Base-by-base conservation (phyloP, 1,139 yeast species). In the Candida labiduridarum region DNA sequence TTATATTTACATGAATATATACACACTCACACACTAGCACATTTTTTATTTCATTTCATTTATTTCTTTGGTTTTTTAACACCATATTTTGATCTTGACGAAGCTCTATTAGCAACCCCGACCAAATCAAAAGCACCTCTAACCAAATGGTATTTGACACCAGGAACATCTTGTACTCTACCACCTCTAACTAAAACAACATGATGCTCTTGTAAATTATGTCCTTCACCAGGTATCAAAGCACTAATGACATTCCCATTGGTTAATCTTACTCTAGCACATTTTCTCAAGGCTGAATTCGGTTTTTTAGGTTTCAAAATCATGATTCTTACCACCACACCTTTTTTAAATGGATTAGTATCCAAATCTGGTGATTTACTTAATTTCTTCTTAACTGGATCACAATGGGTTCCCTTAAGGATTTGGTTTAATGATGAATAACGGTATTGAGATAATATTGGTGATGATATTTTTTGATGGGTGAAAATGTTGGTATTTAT, bases 161-260 rank as follows among this genome's bases (percentile, higher is more conserved):
- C 99, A 19, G 99, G 99, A 63, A 94, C 79, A 85, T 95, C 99
- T 67, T 92, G 97, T 48, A 91, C 91, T 79, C 97, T 85, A 15
- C 99, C 99, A 25, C 99, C 99, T 68, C 99, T 83, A 2, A 95
- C 96, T 50, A 86, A 82, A 2, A 95, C 98, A 49, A 94, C 96
- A 64, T 96, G 90, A 72, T 95, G 99, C 71, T 95, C 99, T 73
- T 94, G 98, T 41, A 96, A 94, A 64, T 94, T 94, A 70, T 95
- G 99, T 22, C 99, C 99, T 66, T 94, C 98, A 51, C 99, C 99
- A 11, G 98, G 97, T 53, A 95, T 94, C 67, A 92, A 91, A 2
- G 97, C 97, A 48, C 96, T 86, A 16, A 94, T 82, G 47, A 89
- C 86, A 59, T 85, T 87, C 33, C 99, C 99, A 63, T 89, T 94